Evolutionary conservation across 2,329 filamentous ascomycete genomes (phyloP).

Genomic region (Emergomyces africanus): DNA sequence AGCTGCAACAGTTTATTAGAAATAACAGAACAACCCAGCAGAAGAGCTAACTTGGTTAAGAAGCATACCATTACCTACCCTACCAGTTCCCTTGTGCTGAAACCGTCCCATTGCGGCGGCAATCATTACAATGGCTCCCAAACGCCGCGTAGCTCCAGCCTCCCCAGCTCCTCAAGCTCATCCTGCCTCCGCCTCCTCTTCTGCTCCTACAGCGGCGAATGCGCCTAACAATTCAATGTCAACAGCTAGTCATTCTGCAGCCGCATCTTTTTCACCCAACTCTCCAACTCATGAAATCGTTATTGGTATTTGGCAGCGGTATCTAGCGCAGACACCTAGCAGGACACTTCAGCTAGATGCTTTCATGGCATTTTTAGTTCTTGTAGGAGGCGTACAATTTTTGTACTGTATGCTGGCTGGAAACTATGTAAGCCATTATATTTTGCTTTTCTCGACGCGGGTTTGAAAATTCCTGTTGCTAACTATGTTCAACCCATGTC

Average conservation of each 20-base stretch:
- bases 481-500: neutral
- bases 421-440: slow-evolving; percentile 64
- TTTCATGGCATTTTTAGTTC: slow-evolving; percentile 78
- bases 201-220: slow-evolving; percentile 14
- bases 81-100: too few relatives aligned
- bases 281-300: slow-evolving; percentile 45
- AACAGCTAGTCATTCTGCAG: slow-evolving; percentile 10
- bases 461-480: neutral
- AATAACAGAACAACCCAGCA: neutral
- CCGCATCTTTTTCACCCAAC: slow-evolving; percentile 25
- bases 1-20: neutral
- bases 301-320: slow-evolving; percentile 61
- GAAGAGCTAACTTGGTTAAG: neutral
- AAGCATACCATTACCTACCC: neutral
- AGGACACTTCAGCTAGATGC: slow-evolving; percentile 82
- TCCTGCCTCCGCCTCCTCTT: slow-evolving; percentile 13
- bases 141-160: slow-evolving; percentile 16
- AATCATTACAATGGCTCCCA: slow-evolving; percentile 16
- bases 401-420: slow-evolving; percentile 81
- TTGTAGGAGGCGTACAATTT: slow-evolving; percentile 84
- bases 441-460: neutral
- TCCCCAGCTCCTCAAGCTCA: slow-evolving; percentile 10
- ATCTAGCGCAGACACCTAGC: slow-evolving; percentile 70
- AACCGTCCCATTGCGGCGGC: neutral
- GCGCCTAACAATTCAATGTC: slow-evolving; percentile 21